Conservation (phyloP, 2,329 filamentous ascomycete genomes). For the Monosporascus sp. region DNA sequence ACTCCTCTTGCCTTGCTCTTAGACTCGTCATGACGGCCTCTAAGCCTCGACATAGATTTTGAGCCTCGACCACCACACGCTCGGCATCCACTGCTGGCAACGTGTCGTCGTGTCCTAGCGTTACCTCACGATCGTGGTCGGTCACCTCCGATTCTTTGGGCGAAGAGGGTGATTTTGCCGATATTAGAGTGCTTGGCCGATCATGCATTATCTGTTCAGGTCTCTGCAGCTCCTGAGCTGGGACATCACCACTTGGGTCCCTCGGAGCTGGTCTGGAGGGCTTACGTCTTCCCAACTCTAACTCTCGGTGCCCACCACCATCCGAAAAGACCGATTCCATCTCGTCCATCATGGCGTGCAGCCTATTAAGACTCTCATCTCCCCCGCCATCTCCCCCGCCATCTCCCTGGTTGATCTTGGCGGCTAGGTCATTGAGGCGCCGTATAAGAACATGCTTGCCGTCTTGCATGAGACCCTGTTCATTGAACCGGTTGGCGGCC, state of each 20-base stretch:
- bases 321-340: slow-evolving; percentile 29
- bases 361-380: slow-evolving; percentile 25
- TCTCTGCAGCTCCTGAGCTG: slow-evolving; percentile 29
- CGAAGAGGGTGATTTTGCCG: slow-evolving; percentile 9
- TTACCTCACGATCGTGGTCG: background rate
- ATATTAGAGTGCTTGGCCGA: slow-evolving; percentile 8
- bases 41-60: slow-evolving; percentile 46
- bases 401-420: slow-evolving; percentile 15
- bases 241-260: slow-evolving; percentile 10
- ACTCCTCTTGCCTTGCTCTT: slow-evolving; percentile 52
- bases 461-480: slow-evolving; percentile 26
- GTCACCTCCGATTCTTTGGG: slow-evolving; percentile 4
- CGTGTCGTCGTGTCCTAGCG: slow-evolving; percentile 1
- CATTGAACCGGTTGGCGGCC: slow-evolving; percentile 8
- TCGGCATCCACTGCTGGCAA: slow-evolving; percentile 22
- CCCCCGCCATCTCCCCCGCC: slow-evolving; percentile 20
- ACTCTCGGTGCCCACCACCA: slow-evolving; percentile 8
- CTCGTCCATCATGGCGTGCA: slow-evolving; percentile 38
- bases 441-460: slow-evolving; percentile 42
- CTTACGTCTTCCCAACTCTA: slow-evolving; percentile 8
- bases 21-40: slow-evolving; percentile 45
- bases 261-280: slow-evolving; percentile 8
- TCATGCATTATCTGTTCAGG: slow-evolving; percentile 16
- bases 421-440: slow-evolving; percentile 26
- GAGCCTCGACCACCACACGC: slow-evolving; percentile 31